phyloP scores from a whole-genome alignment of 164 flowering plant genomes.

The Nelumbo lutea region DNA sequence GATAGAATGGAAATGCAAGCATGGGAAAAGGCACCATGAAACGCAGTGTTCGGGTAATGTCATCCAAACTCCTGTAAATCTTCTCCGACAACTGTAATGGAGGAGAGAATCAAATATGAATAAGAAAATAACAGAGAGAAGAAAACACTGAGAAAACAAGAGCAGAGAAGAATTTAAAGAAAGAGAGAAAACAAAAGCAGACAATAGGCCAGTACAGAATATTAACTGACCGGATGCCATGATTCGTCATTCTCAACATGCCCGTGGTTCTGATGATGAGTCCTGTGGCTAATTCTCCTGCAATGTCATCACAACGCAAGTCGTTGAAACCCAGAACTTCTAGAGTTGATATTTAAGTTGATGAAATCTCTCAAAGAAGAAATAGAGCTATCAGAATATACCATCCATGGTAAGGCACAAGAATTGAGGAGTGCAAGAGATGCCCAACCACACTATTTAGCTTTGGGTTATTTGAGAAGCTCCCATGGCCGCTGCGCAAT shows the following conservation, averaged over 20 bases:
- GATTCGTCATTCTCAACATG: slow-evolving; percentile 88
- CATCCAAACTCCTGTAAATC: slow-evolving; percentile 44
- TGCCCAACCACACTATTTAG: slow-evolving; percentile 72
- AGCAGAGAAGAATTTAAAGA: neutral
- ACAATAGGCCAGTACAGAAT: too few relatives aligned
- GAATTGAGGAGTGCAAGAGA: slow-evolving; percentile 72
- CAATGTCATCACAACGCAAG: slow-evolving; percentile 6
- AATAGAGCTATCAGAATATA: slow-evolving; percentile 16
- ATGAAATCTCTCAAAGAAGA: neutral
- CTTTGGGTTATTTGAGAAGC: slow-evolving; percentile 56
- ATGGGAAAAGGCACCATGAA: slow-evolving; percentile 61
- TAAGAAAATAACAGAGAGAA: neutral
- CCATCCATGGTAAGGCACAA: slow-evolving; percentile 92
- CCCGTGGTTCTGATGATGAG: slow-evolving; percentile 86
- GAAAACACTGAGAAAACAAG: neutral
- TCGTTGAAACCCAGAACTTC: neutral
- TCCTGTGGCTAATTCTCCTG: slow-evolving; percentile 89
- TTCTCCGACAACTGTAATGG: slow-evolving; percentile 54
- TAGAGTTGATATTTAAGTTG: neutral
- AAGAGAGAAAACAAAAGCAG: neutral
- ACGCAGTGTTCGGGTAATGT: slow-evolving; percentile 27
- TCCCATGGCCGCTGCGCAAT: slow-evolving; percentile 71
- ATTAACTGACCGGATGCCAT: slow-evolving; percentile 67
- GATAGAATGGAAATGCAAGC: slow-evolving; percentile 69
- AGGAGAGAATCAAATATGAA: neutral